These are phyloP conservation scores for Thelonectria olida DNA, from an alignment of 2,329 filamentous ascomycete species.

Conservation along the genomic window DNA sequence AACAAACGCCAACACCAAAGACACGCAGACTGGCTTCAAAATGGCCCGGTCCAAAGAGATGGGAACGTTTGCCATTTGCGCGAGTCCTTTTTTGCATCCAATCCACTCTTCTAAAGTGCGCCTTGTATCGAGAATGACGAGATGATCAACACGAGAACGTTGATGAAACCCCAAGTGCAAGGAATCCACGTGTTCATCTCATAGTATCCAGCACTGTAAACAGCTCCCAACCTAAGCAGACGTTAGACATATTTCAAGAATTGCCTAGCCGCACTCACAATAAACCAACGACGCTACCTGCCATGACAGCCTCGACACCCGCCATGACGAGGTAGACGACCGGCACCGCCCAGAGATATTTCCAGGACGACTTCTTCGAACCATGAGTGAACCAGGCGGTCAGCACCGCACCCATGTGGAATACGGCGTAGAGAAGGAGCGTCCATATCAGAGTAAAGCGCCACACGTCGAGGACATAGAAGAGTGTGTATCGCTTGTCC, in stretches of 20 bases:
- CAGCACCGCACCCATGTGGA: conserved; percentile 76
- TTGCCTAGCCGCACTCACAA: conserved; percentile 64
- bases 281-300: conserved; percentile 82
- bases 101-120: conserved; percentile 68
- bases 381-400: conserved; percentile 80
- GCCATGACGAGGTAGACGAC: conserved; percentile 76
- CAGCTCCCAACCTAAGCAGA: conserved; percentile 71
- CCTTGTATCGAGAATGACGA: conserved; percentile 95
- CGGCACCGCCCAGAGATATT: conserved; percentile 76
- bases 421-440: conserved; percentile 77
- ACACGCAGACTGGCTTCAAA: not conserved
- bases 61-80: not conserved
- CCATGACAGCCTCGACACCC: conserved; percentile 78
- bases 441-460: conserved; percentile 91
- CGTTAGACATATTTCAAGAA: conserved; percentile 21
- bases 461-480: conserved; percentile 81
- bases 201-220: conserved; percentile 85
- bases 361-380: conserved; percentile 64
- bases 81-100: not conserved
- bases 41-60: not conserved
- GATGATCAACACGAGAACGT: conserved; percentile 81
- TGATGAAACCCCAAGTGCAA: conserved; percentile 87
- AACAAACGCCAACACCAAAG: not conserved
- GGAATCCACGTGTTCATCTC: conserved; percentile 96
- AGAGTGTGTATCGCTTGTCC: conserved; percentile 67